These are phyloP conservation scores for Cardiospermum halicacabum DNA, from an alignment of 345 rosid species.

Conservation along the genomic window DNA sequence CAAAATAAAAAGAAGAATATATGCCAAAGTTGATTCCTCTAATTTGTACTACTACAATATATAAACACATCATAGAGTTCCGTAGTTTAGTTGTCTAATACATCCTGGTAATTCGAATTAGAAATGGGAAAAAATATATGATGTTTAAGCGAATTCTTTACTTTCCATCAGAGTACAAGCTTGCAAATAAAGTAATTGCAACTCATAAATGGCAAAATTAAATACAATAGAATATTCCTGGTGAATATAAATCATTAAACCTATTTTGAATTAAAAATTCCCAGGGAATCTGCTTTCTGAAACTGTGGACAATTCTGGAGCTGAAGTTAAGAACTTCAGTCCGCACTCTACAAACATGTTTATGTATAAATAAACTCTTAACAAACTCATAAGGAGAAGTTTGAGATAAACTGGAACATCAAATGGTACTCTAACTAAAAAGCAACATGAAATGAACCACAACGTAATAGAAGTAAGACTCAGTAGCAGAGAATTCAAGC, in stretches of 20 bases:
- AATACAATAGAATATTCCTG: not conserved
- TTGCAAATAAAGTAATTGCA: conserved; percentile 3
- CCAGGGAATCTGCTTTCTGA: not conserved
- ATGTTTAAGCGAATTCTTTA: not conserved
- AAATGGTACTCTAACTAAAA: no score
- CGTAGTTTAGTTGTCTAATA: not conserved
- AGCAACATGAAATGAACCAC: no score
- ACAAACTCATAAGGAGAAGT: no score
- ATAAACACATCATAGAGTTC: not conserved
- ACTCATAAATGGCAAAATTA: not conserved
- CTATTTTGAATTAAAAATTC: not conserved
- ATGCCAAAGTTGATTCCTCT: not conserved
- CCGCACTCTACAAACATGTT: no score
- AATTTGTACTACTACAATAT: not conserved
- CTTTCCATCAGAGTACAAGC: not conserved
- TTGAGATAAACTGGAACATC: no score
- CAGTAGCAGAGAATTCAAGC: no score
- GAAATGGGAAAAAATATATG: not conserved
- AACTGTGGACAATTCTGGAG: no score
- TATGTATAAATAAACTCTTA: no score
- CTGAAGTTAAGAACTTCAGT: no score
- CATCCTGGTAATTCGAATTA: not conserved
- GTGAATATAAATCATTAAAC: not conserved
- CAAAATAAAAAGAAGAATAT: no score
- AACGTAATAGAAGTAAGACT: no score